Evolutionary conservation across 345 rosid species (phyloP), one percentile per base, ranked within the genome.

Genomic region (Jatropha curcas): DNA sequence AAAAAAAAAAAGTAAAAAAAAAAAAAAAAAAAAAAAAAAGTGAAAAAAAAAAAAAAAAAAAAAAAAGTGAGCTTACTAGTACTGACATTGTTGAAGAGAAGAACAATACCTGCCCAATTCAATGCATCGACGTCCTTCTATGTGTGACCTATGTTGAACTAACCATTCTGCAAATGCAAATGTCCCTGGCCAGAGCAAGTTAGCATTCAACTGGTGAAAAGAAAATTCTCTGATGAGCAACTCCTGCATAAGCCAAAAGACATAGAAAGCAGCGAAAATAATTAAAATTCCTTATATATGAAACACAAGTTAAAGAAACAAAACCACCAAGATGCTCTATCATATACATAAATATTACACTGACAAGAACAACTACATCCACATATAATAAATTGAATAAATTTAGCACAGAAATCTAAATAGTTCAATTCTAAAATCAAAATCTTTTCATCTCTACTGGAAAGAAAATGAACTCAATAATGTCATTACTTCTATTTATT

Each of bases 121-220:
- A 73, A 95, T 81, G 86, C 87, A 84, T 7, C 85, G 86, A 5
- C 96, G 86, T 33, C 85, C 88, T 73, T 82, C 74, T 33, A 95
- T 61, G 57, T 72, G 78, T 8, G 88, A 65, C n/a, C 57, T 71
- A 68, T 91, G 81, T 63, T 83, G 76, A 70, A 86, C 75, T 77
- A 95, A 81, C 99, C 99, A 92, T 79, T 92, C 94, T 2, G 97
- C 92, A 81, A 95, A 95, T 65, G 92, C 71, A 74, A 95, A 95
- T 5, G 98, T 81, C 76, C 99, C 98, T 0, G 99, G 99, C 99
- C 99, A 95, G 9, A 92, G 95, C 79, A 95, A 86, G 84, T 95
- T 95, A 73, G 98, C 99, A 88, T 95, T 95, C 76, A 91, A 79
- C 81, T 87, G 88, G 62, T 95, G 99, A 72, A 95, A 95, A 4